These are phyloP conservation scores for Clathrospora elynae DNA, from an alignment of 2,329 filamentous ascomycete species.

Conservation along the genomic window DNA sequence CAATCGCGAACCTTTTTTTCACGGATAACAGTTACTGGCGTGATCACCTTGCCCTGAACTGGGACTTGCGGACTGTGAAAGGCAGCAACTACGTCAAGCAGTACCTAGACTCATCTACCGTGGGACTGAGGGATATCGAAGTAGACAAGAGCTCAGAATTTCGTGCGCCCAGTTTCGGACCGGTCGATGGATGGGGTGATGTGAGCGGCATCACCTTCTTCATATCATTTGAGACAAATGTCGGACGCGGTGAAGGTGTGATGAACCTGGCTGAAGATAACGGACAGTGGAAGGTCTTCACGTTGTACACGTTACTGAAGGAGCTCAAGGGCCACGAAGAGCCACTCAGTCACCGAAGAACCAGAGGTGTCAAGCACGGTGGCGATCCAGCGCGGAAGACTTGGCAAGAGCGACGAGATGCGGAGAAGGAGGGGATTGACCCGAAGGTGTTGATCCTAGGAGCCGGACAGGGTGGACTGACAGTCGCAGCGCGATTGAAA, in stretches of 20 bases:
- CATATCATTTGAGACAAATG: slow-evolving; percentile 37
- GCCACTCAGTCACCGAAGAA: slow-evolving; percentile 28
- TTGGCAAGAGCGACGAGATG: slow-evolving; percentile 39
- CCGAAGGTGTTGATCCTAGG: slow-evolving; percentile 44
- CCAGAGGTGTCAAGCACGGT: slow-evolving; percentile 38
- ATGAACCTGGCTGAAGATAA: slow-evolving; percentile 42
- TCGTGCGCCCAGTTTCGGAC: slow-evolving; percentile 31
- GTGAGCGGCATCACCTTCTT: slow-evolving; percentile 37
- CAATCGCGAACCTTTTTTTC: slow-evolving; percentile 52
- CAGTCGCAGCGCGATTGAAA: slow-evolving; percentile 51
- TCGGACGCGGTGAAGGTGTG: slow-evolving; percentile 42
- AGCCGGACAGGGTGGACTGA: slow-evolving; percentile 54
- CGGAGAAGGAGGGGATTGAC: slow-evolving; percentile 32
- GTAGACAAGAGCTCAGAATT: slow-evolving; percentile 35
- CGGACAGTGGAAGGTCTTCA: slow-evolving; percentile 49
- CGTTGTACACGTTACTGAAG: slow-evolving; percentile 46
- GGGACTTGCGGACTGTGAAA: slow-evolving; percentile 60
- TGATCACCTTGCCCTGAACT: slow-evolving; percentile 62
- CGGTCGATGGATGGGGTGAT: slow-evolving; percentile 38
- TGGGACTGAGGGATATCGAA: slow-evolving; percentile 37
- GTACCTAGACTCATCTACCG: slow-evolving; percentile 38
- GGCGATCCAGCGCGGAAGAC: slow-evolving; percentile 38
- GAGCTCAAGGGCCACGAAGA: slow-evolving; percentile 47
- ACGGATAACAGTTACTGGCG: slow-evolving; percentile 62
- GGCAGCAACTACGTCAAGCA: slow-evolving; percentile 53